Evolutionary conservation across 2,329 filamentous ascomycete genomes (phyloP), one percentile per base, ranked within the genome.

Genomic region (Colletotrichum paranaense): DNA sequence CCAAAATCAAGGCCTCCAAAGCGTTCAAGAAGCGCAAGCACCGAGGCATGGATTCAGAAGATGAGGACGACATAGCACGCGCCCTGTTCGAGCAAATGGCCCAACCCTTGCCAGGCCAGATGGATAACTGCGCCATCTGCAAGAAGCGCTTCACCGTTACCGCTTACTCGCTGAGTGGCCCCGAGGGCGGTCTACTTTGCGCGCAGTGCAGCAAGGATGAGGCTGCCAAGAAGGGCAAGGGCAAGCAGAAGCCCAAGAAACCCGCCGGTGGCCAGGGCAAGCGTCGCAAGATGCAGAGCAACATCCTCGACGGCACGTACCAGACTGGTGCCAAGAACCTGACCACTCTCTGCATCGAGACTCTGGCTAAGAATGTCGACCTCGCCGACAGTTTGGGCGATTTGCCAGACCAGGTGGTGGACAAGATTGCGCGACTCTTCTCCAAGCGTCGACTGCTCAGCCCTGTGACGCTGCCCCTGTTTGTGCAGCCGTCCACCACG

Each of bases 101-200:
- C 49, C 85, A 85, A 38, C 92, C 92, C 1, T 81, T 92, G n/a
- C 94, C 95, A 1, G 95, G 94, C 2, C 96, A 98, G 81, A 90
- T 96, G 79, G 95, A 94, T 75, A 95, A 98, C 76, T 98, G 96
- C 80, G 95, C 94, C 75, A 84, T 92, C 3, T 98, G 96, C 81
- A 88, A 89, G 56, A 97, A 97, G 81, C 92, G 95, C 49, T 98
- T 98, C 79, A 98, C 95, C 0, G 95, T 98, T 57, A 98, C 96
- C 0, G 89, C 94, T 0, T 98, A 98, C 84, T 95, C 93, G 75
- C 93, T 95, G 76, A 89, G 92, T 32, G 95, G 94, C 0, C 93
- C 94, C 0, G 88, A 93, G n/a, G 95, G 95, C 4, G 95, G 95
- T 19, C 86, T 98, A n/a, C 86, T 98, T 1, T 98, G 96, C 80